Evolutionary conservation across 768 basidiomycete species (phyloP).

Genomic region (Rhizopogon vulgaris): DNA sequence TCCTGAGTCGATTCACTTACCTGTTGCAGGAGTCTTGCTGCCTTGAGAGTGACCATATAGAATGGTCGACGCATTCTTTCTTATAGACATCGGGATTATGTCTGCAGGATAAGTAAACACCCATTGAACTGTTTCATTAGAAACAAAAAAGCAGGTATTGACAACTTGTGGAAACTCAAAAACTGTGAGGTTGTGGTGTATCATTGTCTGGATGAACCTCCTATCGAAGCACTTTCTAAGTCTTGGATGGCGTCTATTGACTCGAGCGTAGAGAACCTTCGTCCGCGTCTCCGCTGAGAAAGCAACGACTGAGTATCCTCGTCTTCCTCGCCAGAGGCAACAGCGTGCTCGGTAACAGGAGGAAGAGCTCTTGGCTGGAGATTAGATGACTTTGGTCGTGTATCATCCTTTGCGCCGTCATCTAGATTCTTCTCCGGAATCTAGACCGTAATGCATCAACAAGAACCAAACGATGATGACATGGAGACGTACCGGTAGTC

Average conservation of each 20-base stretch:
- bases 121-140: constrained; percentile 2
- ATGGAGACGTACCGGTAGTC: constrained; percentile 39
- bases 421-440: constrained; percentile 29
- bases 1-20: neutral
- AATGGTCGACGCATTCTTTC: constrained; percentile 1
- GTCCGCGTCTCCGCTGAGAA: neutral
- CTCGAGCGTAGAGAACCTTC: constrained; percentile 48
- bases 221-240: constrained; percentile 36
- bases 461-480: neutral
- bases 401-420: neutral
- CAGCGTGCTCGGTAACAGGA: constrained; percentile 7
- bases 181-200: neutral
- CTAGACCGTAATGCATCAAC: constrained; percentile 17
- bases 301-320: neutral
- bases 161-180: neutral
- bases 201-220: constrained; percentile 29
- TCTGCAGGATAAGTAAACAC: neutral
- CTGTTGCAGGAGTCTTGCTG: neutral
- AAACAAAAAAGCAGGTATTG: no score
- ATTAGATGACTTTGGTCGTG: neutral
- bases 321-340: constrained; percentile 12
- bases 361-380: constrained; percentile 4
- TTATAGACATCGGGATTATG: neutral
- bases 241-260: constrained; percentile 41
- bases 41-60: constrained; percentile 5